These are phyloP conservation scores for Botrytis sinoallii DNA, from an alignment of 2,329 filamentous ascomycete genomes.

Conservation along the genomic window DNA sequence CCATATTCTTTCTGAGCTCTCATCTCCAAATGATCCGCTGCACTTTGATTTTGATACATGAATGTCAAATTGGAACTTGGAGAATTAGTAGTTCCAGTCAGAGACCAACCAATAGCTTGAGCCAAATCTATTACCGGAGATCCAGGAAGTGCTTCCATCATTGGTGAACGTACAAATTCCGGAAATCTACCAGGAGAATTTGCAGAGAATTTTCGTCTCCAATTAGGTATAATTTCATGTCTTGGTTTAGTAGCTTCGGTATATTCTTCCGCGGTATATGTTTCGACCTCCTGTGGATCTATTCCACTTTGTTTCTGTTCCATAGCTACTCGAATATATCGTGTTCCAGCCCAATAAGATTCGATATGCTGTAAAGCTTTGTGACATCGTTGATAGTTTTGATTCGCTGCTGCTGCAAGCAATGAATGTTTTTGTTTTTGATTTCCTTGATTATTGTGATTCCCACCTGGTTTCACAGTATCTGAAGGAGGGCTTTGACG, in stretches of 20 bases:
- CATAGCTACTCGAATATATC: constrained; percentile 81
- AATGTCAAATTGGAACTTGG: constrained; percentile 79
- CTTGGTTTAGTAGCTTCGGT: constrained; percentile 59
- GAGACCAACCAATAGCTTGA: constrained; percentile 72
- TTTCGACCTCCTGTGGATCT: constrained; percentile 57
- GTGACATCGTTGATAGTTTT: constrained; percentile 85
- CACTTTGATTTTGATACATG: constrained; percentile 53
- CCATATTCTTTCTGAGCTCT: constrained; percentile 41
- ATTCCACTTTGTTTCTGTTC: constrained; percentile 87
- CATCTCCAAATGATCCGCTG: constrained; percentile 23
- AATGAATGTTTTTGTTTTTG: constrained; percentile 62
- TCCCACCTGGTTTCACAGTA: constrained; percentile 20
- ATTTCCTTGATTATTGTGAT: constrained; percentile 33
- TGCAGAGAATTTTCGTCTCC: constrained; percentile 33
- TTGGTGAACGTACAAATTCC: constrained; percentile 42
- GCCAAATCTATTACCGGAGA: constrained; percentile 46
- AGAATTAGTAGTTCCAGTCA: constrained; percentile 85
- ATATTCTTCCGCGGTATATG: constrained; percentile 69
- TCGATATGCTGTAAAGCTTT: constrained; percentile 79
- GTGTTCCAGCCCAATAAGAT: constrained; percentile 80
- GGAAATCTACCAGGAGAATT: constrained; percentile 26
- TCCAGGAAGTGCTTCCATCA: constrained; percentile 43
- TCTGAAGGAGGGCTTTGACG: constrained; percentile 20
- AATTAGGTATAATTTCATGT: constrained; percentile 43
- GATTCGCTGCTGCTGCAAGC: constrained; percentile 75